Conservation (phyloP, 805 yeast species). For the Wickerhamomyces tratensis region DNA sequence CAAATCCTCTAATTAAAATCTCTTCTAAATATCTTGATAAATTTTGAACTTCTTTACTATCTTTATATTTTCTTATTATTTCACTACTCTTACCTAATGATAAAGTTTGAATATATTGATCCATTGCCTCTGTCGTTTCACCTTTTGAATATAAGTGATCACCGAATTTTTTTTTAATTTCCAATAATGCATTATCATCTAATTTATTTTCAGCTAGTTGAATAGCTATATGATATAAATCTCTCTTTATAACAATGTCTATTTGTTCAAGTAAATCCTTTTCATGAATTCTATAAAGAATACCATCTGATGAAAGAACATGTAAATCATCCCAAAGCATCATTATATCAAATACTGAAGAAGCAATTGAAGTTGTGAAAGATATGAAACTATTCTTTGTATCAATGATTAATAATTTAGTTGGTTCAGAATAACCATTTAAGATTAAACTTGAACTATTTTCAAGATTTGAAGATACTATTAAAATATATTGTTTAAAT, state of each 20-base stretch:
- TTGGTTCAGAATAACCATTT: constrained; percentile 28
- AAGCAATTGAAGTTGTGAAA: constrained; percentile 58
- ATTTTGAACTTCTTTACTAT: constrained; percentile 58
- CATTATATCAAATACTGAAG: constrained; percentile 50
- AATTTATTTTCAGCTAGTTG: constrained; percentile 40
- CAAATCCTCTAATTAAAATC: constrained; percentile 41
- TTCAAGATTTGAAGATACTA: constrained; percentile 41
- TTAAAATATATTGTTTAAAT: constrained; percentile 45
- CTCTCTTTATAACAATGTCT: constrained; percentile 56
- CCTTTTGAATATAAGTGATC: constrained; percentile 61
- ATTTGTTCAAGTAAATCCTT: constrained; percentile 59
- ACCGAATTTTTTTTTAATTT: constrained; percentile 52
- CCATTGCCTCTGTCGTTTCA: constrained; percentile 59
- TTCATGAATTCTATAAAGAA: constrained; percentile 59
- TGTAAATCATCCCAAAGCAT: constrained; percentile 46
- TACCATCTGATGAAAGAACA: constrained; percentile 66
- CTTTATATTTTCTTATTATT: constrained; percentile 70
- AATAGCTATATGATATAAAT: constrained; percentile 64
- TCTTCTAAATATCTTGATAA: constrained; percentile 56
- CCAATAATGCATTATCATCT: constrained; percentile 21
- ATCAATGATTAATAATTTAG: constrained; percentile 61
- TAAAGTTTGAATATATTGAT: constrained; percentile 59
- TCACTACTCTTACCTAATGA: constrained; percentile 55
- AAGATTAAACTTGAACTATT: constrained; percentile 22
- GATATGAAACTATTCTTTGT: constrained; percentile 59